Conservation (phyloP, 371 early-diverging fungal genomes). For the Rhizopus microsporus region DNA sequence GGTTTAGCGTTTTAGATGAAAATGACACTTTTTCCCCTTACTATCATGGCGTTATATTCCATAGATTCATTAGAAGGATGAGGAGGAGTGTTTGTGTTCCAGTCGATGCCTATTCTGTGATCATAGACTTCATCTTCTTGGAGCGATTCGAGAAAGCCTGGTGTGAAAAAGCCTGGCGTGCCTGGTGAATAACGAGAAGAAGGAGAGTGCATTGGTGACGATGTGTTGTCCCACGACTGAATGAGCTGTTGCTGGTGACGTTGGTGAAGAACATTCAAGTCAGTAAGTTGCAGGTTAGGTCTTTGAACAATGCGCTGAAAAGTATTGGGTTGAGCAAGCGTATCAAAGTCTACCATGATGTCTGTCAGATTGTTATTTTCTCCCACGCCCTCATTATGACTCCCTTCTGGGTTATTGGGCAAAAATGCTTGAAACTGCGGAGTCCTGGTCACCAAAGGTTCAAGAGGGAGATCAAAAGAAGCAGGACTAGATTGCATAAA, state of each 20-base stretch:
- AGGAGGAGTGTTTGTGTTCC: not conserved
- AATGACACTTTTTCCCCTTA: not conserved
- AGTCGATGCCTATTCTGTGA: not conserved
- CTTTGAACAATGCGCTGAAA: too few relatives aligned
- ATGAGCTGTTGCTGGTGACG: slow-evolving; percentile 4
- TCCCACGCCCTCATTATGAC: slow-evolving; percentile 16
- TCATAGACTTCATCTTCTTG: slow-evolving; percentile 37
- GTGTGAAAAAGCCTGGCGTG: slow-evolving; percentile 73
- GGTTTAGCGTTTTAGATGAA: not conserved
- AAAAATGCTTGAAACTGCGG: not conserved
- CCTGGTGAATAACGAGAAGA: slow-evolving; percentile 27
- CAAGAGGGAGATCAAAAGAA: not conserved
- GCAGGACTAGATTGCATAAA: too few relatives aligned
- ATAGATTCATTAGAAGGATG: slow-evolving; percentile 5
- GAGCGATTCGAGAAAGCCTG: slow-evolving; percentile 67
- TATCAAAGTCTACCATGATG: not conserved
- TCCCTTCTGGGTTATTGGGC: not conserved
- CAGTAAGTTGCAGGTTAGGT: slow-evolving; percentile 7
- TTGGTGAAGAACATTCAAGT: slow-evolving; percentile 4
- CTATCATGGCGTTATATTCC: not conserved
- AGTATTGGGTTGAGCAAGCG: not conserved
- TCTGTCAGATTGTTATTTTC: slow-evolving; percentile 11
- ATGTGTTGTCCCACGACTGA: slow-evolving; percentile 4
- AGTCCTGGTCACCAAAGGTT: not conserved
- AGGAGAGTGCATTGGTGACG: slow-evolving; percentile 4